Base-by-base conservation (phyloP, 108 stramenopile genomes). In the Cyclotella cryptica region DNA sequence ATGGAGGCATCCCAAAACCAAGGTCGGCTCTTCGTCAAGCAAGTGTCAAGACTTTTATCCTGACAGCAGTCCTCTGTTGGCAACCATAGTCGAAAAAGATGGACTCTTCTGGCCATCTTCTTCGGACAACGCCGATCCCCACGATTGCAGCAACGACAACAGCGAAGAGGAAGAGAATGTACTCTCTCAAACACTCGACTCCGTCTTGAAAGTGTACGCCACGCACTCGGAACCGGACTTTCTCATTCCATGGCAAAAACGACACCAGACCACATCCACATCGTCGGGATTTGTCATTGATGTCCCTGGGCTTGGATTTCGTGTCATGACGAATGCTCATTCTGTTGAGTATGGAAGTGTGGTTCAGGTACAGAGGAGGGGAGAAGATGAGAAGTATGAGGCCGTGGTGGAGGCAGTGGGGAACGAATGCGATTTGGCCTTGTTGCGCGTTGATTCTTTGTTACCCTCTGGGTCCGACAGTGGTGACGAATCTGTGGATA, bases 261-360 rank as follows among this genome's bases (percentile, higher is more conserved):
- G 53, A 21, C 78, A 83, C 35, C 83, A 86, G 69, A 69, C 66
- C 12, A 77, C 81, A 3, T 83, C 84, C n/a, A 83, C 84, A 29
- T 69, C 74, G 7, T 80, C 75, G 53, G 87, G 89, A 17, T 88
- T 90, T 77, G 82, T 85, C 10, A 73, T 90, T 29, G 53, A 84
- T 55, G 72, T 73, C 10, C 74, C 70, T 7, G 71, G 83, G 7
- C 44, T 71, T 10, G 81, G 82, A 5, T 27, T 71, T 15, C 72
- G 74, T 8, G 85, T 92, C 26, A 79, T 92, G 70, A 92, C 91
- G 3, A 89, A 89, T 73, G 89, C 88, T 0, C 91, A 92, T 64
- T 77, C 77, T 27, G 80, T 92, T 0, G 81, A 82, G 35, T 83
- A 88, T 69, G 91, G 86, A 3, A 84, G 71, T 40, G 75, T 87